These are phyloP conservation scores for Euphorbia peplus DNA, from an alignment of 345 rosid species.

Conservation along the genomic window DNA sequence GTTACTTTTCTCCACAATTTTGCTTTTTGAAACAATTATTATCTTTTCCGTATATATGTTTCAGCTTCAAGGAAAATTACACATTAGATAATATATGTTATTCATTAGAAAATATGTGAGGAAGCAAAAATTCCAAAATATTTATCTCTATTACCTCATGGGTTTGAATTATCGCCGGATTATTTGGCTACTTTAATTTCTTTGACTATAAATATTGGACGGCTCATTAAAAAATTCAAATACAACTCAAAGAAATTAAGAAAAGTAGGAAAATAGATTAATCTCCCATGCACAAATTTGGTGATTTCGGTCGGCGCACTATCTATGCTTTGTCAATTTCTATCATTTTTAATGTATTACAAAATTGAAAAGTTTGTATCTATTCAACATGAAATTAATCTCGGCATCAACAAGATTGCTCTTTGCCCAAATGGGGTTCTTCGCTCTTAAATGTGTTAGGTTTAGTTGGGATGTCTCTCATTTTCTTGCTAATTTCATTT, in stretches of 20 bases:
- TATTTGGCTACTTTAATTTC: conserved; percentile 9
- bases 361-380: too few species aligned
- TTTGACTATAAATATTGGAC: conserved; percentile 22
- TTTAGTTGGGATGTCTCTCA: too few species aligned
- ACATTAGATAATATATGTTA: not conserved
- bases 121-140: not conserved
- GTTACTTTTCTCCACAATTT: not conserved
- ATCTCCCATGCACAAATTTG: conserved; percentile 7
- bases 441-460: too few species aligned
- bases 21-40: conserved; percentile 7
- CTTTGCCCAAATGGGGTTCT: too few species aligned
- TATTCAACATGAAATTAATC: too few species aligned
- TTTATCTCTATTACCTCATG: not conserved
- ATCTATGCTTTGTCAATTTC: not conserved
- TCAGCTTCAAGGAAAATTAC: too few species aligned
- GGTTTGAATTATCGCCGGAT: not conserved
- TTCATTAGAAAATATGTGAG: conserved; percentile 3
- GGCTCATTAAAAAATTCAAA: conserved; percentile 3
- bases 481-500: too few species aligned
- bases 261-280: not conserved
- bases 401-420: too few species aligned
- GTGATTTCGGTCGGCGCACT: conserved; percentile 19
- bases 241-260: not conserved
- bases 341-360: not conserved
- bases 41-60: not conserved